Evolutionary conservation across 2,329 filamentous ascomycete genomes (phyloP).

Genomic region (Fusarium armeniacum): DNA sequence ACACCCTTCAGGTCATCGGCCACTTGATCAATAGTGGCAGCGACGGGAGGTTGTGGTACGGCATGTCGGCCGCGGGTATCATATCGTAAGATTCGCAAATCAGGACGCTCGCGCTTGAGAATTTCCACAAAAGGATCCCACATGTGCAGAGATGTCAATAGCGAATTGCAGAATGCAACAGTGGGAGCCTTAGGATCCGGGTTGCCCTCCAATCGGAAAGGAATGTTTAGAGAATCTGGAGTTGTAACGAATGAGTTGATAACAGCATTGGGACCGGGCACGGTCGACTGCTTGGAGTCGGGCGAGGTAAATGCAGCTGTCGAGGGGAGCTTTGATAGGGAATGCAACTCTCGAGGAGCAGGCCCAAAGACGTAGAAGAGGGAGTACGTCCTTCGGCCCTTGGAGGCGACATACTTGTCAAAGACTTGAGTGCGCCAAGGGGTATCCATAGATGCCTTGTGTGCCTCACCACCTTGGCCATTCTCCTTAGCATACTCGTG

Average conservation of each 20-base stretch:
- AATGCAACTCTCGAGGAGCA: slow-evolving; percentile 75
- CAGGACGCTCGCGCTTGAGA: slow-evolving; percentile 71
- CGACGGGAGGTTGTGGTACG: slow-evolving; percentile 61
- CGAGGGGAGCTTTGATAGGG: slow-evolving; percentile 65
- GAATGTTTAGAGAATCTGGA: slow-evolving; percentile 75
- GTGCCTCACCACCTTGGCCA: slow-evolving; percentile 74
- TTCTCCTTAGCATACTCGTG: slow-evolving; percentile 80
- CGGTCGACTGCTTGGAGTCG: slow-evolving; percentile 69
- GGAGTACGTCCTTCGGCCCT: slow-evolving; percentile 72
- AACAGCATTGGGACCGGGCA: slow-evolving; percentile 64
- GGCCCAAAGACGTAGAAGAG: slow-evolving; percentile 86
- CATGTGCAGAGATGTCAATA: slow-evolving; percentile 82
- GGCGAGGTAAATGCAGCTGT: slow-evolving; percentile 66
- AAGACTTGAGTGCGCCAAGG: slow-evolving; percentile 72
- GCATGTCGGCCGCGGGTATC: slow-evolving; percentile 77
- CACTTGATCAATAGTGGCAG: slow-evolving; percentile 74
- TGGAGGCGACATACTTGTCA: slow-evolving; percentile 68
- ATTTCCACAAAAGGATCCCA: slow-evolving; percentile 80
- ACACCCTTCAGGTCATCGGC: slow-evolving; percentile 76
- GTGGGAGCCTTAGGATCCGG: slow-evolving; percentile 75
- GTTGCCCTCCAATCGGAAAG: slow-evolving; percentile 83
- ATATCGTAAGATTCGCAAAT: slow-evolving; percentile 82
- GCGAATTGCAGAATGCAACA: slow-evolving; percentile 83
- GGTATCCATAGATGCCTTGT: slow-evolving; percentile 73
- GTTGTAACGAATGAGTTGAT: slow-evolving; percentile 78